Evolutionary conservation across 257 asterid genomes (phyloP), one percentile per base, ranked within the genome.

Genomic region (Linaria vulgaris): DNA sequence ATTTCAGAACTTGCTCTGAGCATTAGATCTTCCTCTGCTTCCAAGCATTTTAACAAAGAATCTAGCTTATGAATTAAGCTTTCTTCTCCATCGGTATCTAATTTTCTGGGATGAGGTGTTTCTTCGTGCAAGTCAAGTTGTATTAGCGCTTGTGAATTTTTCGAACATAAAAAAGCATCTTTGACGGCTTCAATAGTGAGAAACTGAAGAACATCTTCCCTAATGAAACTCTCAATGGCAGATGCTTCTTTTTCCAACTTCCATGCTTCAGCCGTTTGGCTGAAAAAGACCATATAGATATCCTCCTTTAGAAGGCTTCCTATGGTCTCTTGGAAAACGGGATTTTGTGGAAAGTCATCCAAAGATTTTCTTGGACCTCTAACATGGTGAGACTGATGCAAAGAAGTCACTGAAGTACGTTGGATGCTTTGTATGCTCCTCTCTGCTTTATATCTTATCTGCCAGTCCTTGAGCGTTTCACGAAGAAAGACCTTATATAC

Each of bases 21-120:
- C 73, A 73, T 78, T 47, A 81, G 55, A 73, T 79, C 79, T 69
- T 78, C 85, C 67, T 78, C 87, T 16, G 54, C 66, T 41, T 78
- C 80, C 31, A 61, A 55, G 31, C 81, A 68, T 60, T 47, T 73
- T 3, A 56, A 39, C 66, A 74, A 41, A 22, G 76, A 72, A 49
- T 81, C 82, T 15, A 76, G 66, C 61, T 76, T 78, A 9, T 56
- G 74, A 34, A 76, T 72, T 30, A 67, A 41, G 65, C 64, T 74
- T 45, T 69, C 78, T 13, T 77, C 86, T 55, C 75, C 77, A 12
- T 74, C 77, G 1, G 54, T 52, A 6, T 73, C 80, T 41, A 62
- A 56, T 63, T 69, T 76, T 60, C 68, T 59, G 20, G 66, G 59
- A 20, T 68, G 73, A 10, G 75, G 78, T 2, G 74, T 70, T 38